These are phyloP conservation scores for Blastobotrys buckinghamii DNA, from an alignment of 1,139 yeast genomes.

Conservation along the genomic window DNA sequence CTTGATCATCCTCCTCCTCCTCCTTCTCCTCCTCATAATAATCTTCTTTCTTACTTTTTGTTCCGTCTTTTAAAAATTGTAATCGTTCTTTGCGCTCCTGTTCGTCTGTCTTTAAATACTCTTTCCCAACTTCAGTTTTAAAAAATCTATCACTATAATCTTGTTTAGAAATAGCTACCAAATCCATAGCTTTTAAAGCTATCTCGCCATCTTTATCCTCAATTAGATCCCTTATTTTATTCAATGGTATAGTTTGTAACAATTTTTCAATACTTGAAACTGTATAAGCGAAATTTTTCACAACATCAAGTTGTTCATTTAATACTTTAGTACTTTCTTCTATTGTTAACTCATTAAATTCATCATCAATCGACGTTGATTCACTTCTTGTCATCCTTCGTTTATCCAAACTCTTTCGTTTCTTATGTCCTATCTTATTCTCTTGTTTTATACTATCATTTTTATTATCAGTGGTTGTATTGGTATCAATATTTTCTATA, in stretches of 20 bases:
- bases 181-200: constrained; percentile 19
- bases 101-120: constrained; percentile 12
- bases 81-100: neutral
- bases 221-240: constrained; percentile 7
- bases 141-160: constrained; percentile 18
- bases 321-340: constrained; percentile 10
- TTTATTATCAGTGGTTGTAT: no score
- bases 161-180: constrained; percentile 22
- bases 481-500: no score
- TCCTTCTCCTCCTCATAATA: constrained; percentile 1
- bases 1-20: constrained; percentile 1
- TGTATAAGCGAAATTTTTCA: constrained; percentile 18
- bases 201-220: constrained; percentile 8
- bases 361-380: no score
- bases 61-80: neutral
- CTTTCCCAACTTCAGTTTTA: constrained; percentile 16
- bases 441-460: no score
- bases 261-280: constrained; percentile 18
- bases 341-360: no score
- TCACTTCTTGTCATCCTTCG: no score
- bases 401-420: no score
- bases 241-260: constrained; percentile 16
- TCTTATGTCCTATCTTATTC: no score
- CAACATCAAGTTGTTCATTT: constrained; percentile 18
- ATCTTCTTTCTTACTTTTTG: neutral